A percentile compares a stretch with the other conserved stretches of the same genome.
These are phyloP conservation scores for Backusella macrospora DNA, from an alignment of 192 early-diverging fungal species.

Conservation along the genomic window DNA sequence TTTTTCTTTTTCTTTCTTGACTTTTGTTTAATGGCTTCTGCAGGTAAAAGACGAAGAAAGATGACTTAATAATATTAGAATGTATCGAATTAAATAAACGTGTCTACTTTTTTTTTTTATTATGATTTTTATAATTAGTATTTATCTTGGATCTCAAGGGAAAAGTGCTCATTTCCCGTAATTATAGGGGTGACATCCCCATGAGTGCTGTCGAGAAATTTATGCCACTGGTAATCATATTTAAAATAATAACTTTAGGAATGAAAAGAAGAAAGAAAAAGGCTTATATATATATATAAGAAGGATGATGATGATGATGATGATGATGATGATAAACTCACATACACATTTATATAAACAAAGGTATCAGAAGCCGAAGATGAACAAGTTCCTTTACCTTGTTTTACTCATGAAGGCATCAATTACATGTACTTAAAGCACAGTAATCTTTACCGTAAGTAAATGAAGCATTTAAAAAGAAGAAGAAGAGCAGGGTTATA, in stretches of 20 bases:
- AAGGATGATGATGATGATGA: background rate
- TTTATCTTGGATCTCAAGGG: slow-evolving; percentile 98
- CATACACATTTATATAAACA: background rate
- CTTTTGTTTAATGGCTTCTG: slow-evolving; percentile 16
- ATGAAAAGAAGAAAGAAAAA: background rate
- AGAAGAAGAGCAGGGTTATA: background rate
- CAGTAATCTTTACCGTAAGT: slow-evolving; percentile 92
- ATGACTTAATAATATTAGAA: background rate
- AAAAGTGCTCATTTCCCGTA: slow-evolving; percentile 97
- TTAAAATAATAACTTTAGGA: background rate
- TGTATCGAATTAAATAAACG: background rate
- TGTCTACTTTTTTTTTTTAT: background rate
- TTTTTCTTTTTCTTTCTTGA: background rate
- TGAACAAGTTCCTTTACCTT: slow-evolving; percentile 85
- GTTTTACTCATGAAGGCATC: slow-evolving; percentile 95
- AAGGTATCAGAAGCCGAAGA: slow-evolving; percentile 83
- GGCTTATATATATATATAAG: background rate
- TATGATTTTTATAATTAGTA: too few relatives aligned
- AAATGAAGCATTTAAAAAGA: background rate
- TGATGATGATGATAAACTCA: background rate
- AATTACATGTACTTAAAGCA: slow-evolving; percentile 94
- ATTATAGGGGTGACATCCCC: slow-evolving; percentile 98
- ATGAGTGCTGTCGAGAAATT: slow-evolving; percentile 96
- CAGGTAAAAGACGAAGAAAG: background rate
- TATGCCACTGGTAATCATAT: slow-evolving; percentile 82